Evolutionary conservation across 371 early-diverging fungal genomes (phyloP).

Genomic region (Apophysomyces sp.): DNA sequence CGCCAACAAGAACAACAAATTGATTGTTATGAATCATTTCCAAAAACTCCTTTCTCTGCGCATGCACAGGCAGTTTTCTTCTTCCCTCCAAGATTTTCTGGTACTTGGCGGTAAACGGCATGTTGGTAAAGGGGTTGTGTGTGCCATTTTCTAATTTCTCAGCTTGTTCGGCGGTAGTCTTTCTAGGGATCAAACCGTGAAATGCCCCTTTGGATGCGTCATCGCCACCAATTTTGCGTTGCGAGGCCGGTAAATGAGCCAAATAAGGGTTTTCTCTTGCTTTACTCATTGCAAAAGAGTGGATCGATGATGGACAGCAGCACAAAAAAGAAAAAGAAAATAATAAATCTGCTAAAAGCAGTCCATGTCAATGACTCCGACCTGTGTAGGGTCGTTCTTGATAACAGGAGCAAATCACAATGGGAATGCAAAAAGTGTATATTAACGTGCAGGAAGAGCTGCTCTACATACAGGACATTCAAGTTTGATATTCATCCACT

Average conservation of each 20-base stretch:
- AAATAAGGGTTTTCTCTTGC: constrained; percentile 61
- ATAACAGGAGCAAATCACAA: neutral
- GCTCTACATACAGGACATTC: constrained; percentile 77
- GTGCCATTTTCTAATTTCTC: constrained; percentile 73
- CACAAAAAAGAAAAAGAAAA: neutral
- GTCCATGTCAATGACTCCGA: too few species aligned
- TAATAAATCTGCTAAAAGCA: neutral
- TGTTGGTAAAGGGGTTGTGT: constrained; percentile 81
- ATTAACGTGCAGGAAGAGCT: constrained; percentile 58
- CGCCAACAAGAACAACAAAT: constrained; percentile 87
- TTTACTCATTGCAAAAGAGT: constrained; percentile 17
- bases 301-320: neutral
- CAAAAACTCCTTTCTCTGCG: constrained; percentile 85
- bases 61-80: constrained; percentile 85
- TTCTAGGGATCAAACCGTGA: constrained; percentile 54
- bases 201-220: constrained; percentile 17
- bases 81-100: constrained; percentile 79
- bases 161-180: constrained; percentile 74
- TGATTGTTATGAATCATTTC: constrained; percentile 84
- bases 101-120: constrained; percentile 79
- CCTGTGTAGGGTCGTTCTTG: too few species aligned
- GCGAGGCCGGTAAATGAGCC: constrained; percentile 51
- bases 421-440: neutral
- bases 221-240: constrained; percentile 29
- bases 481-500: constrained; percentile 85